These are phyloP conservation scores for Quercus ilex DNA, from an alignment of 306 rosid species.

Conservation along the genomic window DNA sequence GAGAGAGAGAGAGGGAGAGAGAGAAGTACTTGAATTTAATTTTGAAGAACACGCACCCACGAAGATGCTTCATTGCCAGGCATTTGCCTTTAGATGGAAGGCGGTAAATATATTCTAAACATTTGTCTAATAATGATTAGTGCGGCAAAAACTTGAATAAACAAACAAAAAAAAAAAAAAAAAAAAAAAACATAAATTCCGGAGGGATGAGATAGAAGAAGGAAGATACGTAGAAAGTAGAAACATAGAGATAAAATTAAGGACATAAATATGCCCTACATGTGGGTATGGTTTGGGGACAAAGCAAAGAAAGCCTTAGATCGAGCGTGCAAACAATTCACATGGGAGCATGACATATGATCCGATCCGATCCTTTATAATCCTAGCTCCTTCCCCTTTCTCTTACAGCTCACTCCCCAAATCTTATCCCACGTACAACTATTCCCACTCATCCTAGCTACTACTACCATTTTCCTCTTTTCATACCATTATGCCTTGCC, in stretches of 20 bases:
- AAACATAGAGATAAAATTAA: slow-evolving; percentile 19
- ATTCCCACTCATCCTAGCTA: slow-evolving; percentile 11
- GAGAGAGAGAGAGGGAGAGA: neutral
- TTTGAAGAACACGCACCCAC: slow-evolving; percentile 1
- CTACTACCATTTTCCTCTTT: neutral
- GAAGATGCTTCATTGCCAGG: slow-evolving; percentile 36
- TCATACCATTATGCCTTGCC: slow-evolving; percentile 11
- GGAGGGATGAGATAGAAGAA: slow-evolving; percentile 25
- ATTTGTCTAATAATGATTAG: slow-evolving; percentile 40
- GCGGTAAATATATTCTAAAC: neutral
- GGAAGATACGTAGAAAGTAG: slow-evolving; percentile 52
- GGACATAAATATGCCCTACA: slow-evolving; percentile 60
- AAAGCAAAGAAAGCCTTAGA: slow-evolving; percentile 56
- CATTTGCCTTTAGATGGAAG: slow-evolving; percentile 27
- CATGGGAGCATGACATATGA: slow-evolving; percentile 46
- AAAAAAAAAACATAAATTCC: slow-evolving; percentile 17
- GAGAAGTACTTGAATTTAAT: neutral
- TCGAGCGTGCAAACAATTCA: slow-evolving; percentile 58
- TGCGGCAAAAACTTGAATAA: slow-evolving; percentile 31
- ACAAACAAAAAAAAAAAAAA: neutral
- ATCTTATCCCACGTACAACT: neutral
- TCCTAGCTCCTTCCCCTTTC: slow-evolving; percentile 8
- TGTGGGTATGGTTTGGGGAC: slow-evolving; percentile 70
- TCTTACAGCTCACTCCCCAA: slow-evolving; percentile 37
- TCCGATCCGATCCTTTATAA: slow-evolving; percentile 27